Evolutionary conservation across 805 yeast genomes (phyloP), one percentile per base, ranked within the genome.

Genomic region (Candida ipomoeae): DNA sequence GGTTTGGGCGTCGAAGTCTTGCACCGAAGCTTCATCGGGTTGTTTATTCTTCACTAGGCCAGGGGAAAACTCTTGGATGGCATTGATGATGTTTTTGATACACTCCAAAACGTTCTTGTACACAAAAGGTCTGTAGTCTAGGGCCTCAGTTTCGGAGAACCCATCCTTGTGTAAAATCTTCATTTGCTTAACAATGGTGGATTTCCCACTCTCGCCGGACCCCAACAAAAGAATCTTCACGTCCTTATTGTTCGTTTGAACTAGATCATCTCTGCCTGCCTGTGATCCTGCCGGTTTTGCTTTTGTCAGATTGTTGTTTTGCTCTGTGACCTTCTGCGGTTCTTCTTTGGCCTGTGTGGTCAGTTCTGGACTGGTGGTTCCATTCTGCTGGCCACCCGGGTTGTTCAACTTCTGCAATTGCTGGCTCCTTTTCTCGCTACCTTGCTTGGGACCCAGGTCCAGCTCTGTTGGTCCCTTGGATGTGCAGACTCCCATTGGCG

Each of bases 201-300:
- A 83, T 62, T 87, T 87, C 4, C 95, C 95, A 54, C 84, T 77
- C 62, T 87, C 95, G 14, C 98, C 99, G 0, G 97, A 87, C 5
- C 99, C 94, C 44, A 87, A 68, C 33, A 91, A 73, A 35, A 91
- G 72, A 43, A 91, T 83, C 64, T 90, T 90, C 48, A 84, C 82
- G 51, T 82, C 87, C 54, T 77, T 64, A 23, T 57, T 63, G 29
- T 49, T 54, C 3, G 55, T 52, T 33, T 48, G 50, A n/a, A 43
- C 47, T 18, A 48, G 46, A 18, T 49, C 48, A 48, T 45, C 40
- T 39, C 44, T 34, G 21, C 42, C 49, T 26, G 41, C 41, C 39
- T 37, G 48, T 36, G 40, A 29, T 23, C 41, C 41, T 26, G 41
- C 23, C 23, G 8, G 40, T 15, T 15, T 23, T 21, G 34, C 17